Percentiles rank a stretch among this genome's conserved stretches.
Evolutionary conservation across 169 alveolate genomes (phyloP).

Genomic region (Pseudocohnilembus persalinus): DNA sequence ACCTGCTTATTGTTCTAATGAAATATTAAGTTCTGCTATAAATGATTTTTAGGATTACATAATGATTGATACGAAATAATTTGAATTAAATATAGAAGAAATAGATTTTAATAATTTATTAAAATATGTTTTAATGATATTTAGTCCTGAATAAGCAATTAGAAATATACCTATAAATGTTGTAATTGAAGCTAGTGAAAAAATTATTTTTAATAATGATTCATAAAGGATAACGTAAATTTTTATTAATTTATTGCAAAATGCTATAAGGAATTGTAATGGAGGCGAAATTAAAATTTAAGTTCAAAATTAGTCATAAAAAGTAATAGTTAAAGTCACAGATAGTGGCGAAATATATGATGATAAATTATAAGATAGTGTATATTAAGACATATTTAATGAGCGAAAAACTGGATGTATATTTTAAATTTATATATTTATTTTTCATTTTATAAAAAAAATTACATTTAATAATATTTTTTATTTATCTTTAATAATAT

Average conservation of each 20-base stretch:
- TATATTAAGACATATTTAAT: background rate
- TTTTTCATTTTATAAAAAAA: no score
- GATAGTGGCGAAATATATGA: background rate
- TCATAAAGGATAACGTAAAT: background rate
- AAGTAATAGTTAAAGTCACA: background rate
- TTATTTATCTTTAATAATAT: no score
- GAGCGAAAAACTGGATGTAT: background rate
- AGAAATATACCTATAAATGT: background rate
- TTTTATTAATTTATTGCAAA: background rate
- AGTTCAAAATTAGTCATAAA: background rate
- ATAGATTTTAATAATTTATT: background rate
- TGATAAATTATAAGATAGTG: background rate
- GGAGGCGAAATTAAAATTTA: background rate
- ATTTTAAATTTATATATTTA: no score
- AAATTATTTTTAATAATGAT: background rate
- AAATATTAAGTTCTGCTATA: background rate
- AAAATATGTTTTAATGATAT: background rate
- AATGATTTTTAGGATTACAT: background rate
- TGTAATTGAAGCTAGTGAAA: background rate
- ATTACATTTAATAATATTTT: no score
- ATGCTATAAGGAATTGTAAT: background rate
- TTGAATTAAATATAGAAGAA: background rate
- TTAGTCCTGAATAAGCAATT: background rate
- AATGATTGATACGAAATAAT: background rate
- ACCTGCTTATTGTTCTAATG: background rate